Evolutionary conservation across 1,284 basidiomycete species (phyloP), one percentile per base, ranked within the genome.

Genomic region (Ustilago lituana): DNA sequence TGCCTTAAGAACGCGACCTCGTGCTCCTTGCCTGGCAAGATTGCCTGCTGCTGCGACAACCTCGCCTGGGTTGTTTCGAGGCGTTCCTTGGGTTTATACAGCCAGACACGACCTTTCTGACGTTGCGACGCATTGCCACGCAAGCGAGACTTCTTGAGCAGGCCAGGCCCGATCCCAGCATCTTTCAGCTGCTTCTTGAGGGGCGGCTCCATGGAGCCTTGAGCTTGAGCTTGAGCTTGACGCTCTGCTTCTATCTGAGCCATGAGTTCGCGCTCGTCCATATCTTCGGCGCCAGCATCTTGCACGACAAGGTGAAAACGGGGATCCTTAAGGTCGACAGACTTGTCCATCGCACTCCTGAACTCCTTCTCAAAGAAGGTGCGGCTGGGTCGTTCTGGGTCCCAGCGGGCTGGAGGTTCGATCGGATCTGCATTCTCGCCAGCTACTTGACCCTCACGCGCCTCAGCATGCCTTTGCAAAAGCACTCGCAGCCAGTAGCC

Each of bases 291-390:
- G 19, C 63, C 44, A 9, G 67, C 72, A 32, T 74, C 72, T 17
- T 65, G 62, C 8, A 68, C 52, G 10, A 74, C 57, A 7, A 57
- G 56, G 27, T 74, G 69, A 31, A 52, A 74, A 1, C 72, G 54
- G 1, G 72, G 38, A 36, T 74, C 69, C 0, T 41, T 50, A 23
- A 68, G 52, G 27, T 74, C 57, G 31, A 74, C 68, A 4, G 32
- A 37, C 35, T 50, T 44, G 50, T 68, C 64, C 19, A 45, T 46
- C 14, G 53, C 71, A 15, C 55, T 67, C 37, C 47, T 55, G 51
- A 73, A 69, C 36, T 57, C 53, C 40, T 74, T 74, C 12, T 74
- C 72, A 46, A 65, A 74, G 24, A 68, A 64, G 15, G 61, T 46
- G 2, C 60, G 66, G 11, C 41, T 62, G 20, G 67, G 59, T 24